These are phyloP conservation scores for Bombardia bombarda DNA, from an alignment of 495 filamentous ascomycete species.

Conservation along the genomic window DNA sequence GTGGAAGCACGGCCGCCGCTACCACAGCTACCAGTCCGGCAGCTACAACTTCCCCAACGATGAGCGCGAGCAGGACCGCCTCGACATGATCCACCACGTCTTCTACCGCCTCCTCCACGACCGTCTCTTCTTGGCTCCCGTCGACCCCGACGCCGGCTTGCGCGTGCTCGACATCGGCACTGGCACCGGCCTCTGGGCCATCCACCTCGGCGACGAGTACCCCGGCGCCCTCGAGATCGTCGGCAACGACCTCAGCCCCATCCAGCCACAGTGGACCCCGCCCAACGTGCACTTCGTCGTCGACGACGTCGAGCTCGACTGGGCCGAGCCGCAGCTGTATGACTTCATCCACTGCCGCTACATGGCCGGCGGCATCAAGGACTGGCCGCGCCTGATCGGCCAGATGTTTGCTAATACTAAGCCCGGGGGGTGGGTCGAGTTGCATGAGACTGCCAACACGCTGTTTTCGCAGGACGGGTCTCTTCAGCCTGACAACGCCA, in stretches of 20 bases:
- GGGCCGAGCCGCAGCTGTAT: conserved; percentile 42
- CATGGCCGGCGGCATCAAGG: conserved; percentile 40
- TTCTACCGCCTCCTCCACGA: conserved; percentile 28
- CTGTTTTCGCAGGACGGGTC: conserved; percentile 30
- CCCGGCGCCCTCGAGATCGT: conserved; percentile 22
- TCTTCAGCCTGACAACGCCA: conserved; percentile 24
- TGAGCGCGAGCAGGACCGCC: conserved; percentile 55
- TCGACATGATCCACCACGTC: conserved; percentile 59
- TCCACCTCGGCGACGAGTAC: conserved; percentile 17
- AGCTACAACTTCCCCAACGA: conserved; percentile 50
- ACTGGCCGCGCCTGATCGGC: conserved; percentile 38
- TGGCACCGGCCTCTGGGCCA: conserved; percentile 19
- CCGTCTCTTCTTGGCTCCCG: conserved; percentile 26
- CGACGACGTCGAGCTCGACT: conserved; percentile 47
- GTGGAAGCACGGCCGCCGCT: conserved; percentile 35
- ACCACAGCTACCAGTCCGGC: conserved; percentile 46
- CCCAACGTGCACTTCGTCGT: conserved; percentile 47
- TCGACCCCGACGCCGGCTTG: conserved; percentile 14
- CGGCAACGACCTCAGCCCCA: conserved; percentile 45
- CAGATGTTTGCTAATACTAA: conserved; percentile 37
- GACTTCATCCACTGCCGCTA: conserved; percentile 48
- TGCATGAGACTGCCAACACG: conserved; percentile 35
- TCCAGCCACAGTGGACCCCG: conserved; percentile 47
- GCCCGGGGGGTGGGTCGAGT: conserved; percentile 44
- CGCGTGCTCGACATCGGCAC: conserved; percentile 19